Conservation (phyloP, 805 yeast species). For the Tanozyma kutaoensis region DNA sequence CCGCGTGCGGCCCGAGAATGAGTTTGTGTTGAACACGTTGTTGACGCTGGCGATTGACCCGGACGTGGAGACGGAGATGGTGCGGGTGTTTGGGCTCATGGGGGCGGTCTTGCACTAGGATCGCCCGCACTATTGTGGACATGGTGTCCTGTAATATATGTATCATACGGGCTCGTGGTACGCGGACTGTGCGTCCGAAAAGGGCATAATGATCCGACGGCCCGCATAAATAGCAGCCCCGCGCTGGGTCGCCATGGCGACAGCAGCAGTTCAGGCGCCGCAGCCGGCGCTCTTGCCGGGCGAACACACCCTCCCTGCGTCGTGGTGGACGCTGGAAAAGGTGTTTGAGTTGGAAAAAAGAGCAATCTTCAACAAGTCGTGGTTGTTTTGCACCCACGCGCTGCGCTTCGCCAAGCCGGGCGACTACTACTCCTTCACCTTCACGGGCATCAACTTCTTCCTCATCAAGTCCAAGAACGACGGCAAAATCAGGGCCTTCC, state of each 20-base stretch:
- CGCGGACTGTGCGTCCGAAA: too few relatives aligned
- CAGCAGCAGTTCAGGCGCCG: constrained; percentile 5
- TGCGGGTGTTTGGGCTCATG: constrained; percentile 18
- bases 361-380: constrained; percentile 40
- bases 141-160: too few relatives aligned
- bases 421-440: constrained; percentile 37
- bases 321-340: constrained; percentile 53
- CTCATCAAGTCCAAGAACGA: constrained; percentile 38
- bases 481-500: constrained; percentile 43
- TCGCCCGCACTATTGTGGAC: too few relatives aligned
- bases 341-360: constrained; percentile 46
- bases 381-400: constrained; percentile 41
- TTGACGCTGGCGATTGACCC: constrained; percentile 21
- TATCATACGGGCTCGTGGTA: too few relatives aligned
- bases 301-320: constrained; percentile 43
- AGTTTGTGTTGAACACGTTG: constrained; percentile 20
- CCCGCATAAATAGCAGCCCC: too few relatives aligned
- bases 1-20: constrained; percentile 20
- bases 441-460: constrained; percentile 43
- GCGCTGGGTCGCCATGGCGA: too few relatives aligned
- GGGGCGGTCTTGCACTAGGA: too few relatives aligned
- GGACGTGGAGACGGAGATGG: constrained; percentile 22
- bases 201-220: too few relatives aligned
- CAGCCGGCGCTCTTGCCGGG: constrained; percentile 10
- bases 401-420: constrained; percentile 45